Conservation (phyloP, 768 basidiomycete species). For the Terana coerulea region DNA sequence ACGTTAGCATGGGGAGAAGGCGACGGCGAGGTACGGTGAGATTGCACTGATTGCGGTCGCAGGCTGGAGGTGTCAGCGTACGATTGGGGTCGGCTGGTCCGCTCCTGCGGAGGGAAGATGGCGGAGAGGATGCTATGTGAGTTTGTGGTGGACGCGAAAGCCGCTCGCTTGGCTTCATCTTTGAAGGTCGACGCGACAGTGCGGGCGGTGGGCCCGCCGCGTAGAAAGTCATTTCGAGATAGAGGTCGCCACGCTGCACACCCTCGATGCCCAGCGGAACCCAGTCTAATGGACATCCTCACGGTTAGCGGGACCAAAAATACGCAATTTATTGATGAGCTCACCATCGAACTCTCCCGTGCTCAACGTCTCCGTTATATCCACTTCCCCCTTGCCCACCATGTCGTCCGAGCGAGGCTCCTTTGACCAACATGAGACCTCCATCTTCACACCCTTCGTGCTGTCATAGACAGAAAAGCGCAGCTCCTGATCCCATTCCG, state of each 20-base stretch:
- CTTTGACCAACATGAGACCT: constrained; percentile 77
- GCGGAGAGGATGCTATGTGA: neutral
- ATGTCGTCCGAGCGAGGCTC: constrained; percentile 71
- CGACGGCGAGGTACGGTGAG: neutral
- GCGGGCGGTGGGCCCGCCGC: constrained; percentile 57
- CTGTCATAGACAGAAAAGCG: constrained; percentile 63
- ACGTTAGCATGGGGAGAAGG: no score
- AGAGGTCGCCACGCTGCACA: constrained; percentile 76
- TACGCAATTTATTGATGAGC: neutral
- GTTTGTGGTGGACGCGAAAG: constrained; percentile 16
- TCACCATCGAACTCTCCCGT: constrained; percentile 93
- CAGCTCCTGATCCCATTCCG: constrained; percentile 89
- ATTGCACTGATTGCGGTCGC: neutral
- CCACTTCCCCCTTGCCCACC: constrained; percentile 71
- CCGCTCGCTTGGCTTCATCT: constrained; percentile 24
- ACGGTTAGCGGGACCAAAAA: neutral
- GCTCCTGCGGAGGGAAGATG: neutral
- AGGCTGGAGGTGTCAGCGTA: neutral
- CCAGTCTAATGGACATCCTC: constrained; percentile 50
- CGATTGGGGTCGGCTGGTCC: neutral
- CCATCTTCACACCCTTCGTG: constrained; percentile 53
- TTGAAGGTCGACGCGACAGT: constrained; percentile 29
- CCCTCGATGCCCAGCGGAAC: constrained; percentile 50
- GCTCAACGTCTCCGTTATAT: constrained; percentile 74
- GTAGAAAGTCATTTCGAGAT: constrained; percentile 93